Base-by-base conservation (phyloP, 2,329 filamentous ascomycete genomes). In the Tolypocladium nubicola region DNA sequence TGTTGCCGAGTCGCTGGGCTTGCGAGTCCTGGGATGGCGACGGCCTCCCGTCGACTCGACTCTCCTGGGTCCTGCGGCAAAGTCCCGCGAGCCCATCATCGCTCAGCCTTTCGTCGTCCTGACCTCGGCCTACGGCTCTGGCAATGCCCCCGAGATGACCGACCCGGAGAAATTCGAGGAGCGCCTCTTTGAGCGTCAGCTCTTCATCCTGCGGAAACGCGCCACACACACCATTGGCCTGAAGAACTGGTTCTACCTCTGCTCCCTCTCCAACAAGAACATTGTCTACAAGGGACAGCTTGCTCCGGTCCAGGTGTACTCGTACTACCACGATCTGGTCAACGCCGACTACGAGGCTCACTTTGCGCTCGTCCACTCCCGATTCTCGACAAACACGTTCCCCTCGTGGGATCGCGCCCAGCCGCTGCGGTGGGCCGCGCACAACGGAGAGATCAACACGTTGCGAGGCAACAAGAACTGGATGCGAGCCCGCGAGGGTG, bases 281-380 rank as follows among this genome's bases (percentile, higher is more conserved):
- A 97, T 97, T 75, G 90, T 97, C 60, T 97, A 97, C 83, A 97
- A 97, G 82, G 93, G 93, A 62, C 94, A 97, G 73, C 80, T 97
- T 63, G 88, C 93, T 50, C 93, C 93, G 30, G 85, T 93, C 37
- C 93, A 97, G 78, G 93, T 97, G 55, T 97, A 97, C 76, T 88
- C 95, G 71, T 97, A 97, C 79, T 97, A 96, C 76, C 90, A 97
- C 74, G 93, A 97, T 77, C 77, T 97, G 71, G 89, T 97, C 64
- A 96, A 94, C 66, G 93, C 96, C 63, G 93, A 97, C 73, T 97
- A 96, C 73, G 90, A 97, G 79, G 92, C 88, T 61, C 92, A 97
- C 76, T 97, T 97, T 73, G 94, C 93, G 59, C 81, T 97, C 59
- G 93, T 97, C 45, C 93, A 97, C 78, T 97, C 92, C 47, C 90